phyloP scores from a whole-genome alignment of 2,329 filamentous ascomycete genomes.

The Exophiala dermatitidis region DNA sequence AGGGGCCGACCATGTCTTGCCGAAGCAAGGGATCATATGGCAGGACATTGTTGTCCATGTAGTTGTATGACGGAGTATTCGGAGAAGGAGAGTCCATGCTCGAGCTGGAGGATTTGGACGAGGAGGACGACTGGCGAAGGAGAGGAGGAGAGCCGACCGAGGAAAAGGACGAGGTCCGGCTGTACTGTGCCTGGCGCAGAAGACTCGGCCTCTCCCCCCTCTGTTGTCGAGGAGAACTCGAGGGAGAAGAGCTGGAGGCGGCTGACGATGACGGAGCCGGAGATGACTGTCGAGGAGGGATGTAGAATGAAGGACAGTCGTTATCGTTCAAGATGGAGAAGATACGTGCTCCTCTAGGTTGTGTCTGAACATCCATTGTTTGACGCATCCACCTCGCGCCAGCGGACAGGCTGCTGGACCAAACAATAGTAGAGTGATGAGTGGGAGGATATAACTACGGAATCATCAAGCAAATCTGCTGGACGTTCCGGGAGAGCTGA shows the following conservation, averaged over 20 bases:
- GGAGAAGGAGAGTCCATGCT: constrained; percentile 29
- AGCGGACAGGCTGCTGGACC: constrained; percentile 25
- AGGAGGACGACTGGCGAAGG: constrained; percentile 20
- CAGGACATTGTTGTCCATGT: constrained; percentile 19
- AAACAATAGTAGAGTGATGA: constrained; percentile 1
- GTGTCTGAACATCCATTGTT: constrained; percentile 29
- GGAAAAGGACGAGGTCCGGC: constrained; percentile 23
- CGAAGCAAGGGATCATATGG: constrained; percentile 26
- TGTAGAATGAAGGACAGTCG: constrained; percentile 41
- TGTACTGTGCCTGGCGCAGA: constrained; percentile 20
- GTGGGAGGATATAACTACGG: constrained; percentile 8
- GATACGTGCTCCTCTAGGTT: constrained; percentile 26
- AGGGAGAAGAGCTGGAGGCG: constrained; percentile 10
- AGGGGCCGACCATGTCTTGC: constrained; percentile 21
- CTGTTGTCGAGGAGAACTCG: constrained; percentile 16
- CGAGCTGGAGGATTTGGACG: constrained; percentile 22
- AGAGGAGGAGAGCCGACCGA: constrained; percentile 25
- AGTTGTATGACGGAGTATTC: constrained; percentile 25
- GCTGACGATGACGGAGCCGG: constrained; percentile 18
- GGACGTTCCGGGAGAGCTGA: too few relatives aligned
- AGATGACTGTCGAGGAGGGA: constrained; percentile 31
- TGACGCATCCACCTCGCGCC: constrained; percentile 20
- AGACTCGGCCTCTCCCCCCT: constrained; percentile 21
- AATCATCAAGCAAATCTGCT: neutral
- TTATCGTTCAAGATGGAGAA: constrained; percentile 43